Evolutionary conservation across 441 rosid species (phyloP).

Genomic region (Erysimum cheiri): DNA sequence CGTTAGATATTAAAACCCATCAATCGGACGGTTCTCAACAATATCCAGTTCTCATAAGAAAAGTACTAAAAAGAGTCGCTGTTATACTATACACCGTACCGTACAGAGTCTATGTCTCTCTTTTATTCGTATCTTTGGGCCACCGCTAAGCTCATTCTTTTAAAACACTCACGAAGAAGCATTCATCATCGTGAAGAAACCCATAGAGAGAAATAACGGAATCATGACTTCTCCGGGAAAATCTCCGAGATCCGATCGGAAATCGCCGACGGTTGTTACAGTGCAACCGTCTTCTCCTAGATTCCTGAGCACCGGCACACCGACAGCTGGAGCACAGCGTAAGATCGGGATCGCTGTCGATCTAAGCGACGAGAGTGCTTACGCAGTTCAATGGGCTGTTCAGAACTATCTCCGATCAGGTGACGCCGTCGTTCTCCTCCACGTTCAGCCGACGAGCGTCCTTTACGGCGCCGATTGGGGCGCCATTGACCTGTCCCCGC

Average conservation of each 20-base stretch:
- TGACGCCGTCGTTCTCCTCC: slow-evolving; percentile 73
- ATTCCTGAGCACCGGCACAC: slow-evolving; percentile 45
- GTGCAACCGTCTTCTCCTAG: slow-evolving; percentile 73
- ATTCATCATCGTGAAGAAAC: too few species aligned
- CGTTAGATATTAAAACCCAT: slow-evolving; percentile 30
- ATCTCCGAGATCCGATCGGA: slow-evolving; percentile 44
- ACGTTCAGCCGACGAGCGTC: slow-evolving; percentile 71
- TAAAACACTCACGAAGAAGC: too few species aligned
- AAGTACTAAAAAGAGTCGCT: slow-evolving; percentile 4
- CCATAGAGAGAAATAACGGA: too few species aligned
- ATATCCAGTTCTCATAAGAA: neutral
- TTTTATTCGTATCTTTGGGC: slow-evolving; percentile 5
- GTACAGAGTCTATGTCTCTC: neutral
- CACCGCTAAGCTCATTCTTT: slow-evolving; percentile 20
- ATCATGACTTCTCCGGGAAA: slow-evolving; percentile 42
- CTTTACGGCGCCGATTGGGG: slow-evolving; percentile 94
- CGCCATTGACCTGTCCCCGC: slow-evolving; percentile 52
- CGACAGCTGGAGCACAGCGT: slow-evolving; percentile 57
- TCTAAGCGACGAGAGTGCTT: slow-evolving; percentile 81
- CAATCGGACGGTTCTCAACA: slow-evolving; percentile 26
- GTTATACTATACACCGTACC: slow-evolving; percentile 1
- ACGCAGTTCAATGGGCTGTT: slow-evolving; percentile 81
- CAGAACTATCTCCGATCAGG: slow-evolving; percentile 82
- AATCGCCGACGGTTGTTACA: slow-evolving; percentile 51
- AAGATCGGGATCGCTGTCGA: slow-evolving; percentile 82